Percentiles rank a stretch among this genome's conserved stretches.
phyloP scores from a whole-genome alignment of 1,139 yeast genomes.

The Ogataea hybrid region DNA sequence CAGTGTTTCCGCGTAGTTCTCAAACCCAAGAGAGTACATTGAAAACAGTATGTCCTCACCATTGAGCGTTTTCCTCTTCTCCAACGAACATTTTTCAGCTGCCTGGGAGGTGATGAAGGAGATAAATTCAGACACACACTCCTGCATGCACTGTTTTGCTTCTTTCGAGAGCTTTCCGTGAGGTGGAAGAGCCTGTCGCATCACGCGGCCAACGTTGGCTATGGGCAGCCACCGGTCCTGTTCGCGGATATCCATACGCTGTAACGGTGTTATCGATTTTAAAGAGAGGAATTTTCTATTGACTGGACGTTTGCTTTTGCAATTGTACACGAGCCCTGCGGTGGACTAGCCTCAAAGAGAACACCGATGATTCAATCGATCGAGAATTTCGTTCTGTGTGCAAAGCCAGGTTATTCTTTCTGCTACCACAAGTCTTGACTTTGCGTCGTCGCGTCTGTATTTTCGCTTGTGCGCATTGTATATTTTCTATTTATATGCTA shows the following conservation, averaged over 20 bases:
- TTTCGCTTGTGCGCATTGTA: not conserved
- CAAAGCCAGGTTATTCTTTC: not conserved
- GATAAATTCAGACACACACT: slow-evolving; percentile 91
- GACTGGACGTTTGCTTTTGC: not conserved
- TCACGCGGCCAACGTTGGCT: slow-evolving; percentile 66
- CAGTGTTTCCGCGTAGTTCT: slow-evolving; percentile 76
- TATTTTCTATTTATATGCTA: not conserved
- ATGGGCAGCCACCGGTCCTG: slow-evolving; percentile 80
- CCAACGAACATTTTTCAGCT: slow-evolving; percentile 69
- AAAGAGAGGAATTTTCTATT: not conserved
- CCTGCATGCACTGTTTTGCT: slow-evolving; percentile 96
- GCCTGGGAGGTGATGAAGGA: slow-evolving; percentile 87
- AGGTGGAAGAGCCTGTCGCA: slow-evolving; percentile 85
- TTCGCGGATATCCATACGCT: slow-evolving; percentile 46
- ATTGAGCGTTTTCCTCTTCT: slow-evolving; percentile 74
- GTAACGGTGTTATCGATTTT: slow-evolving; percentile 8
- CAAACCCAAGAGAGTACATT: slow-evolving; percentile 71
- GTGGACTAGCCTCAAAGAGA: too few species aligned
- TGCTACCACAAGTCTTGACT: slow-evolving; percentile 38
- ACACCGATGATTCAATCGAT: too few species aligned
- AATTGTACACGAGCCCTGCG: not conserved
- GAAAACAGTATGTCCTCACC: slow-evolving; percentile 75
- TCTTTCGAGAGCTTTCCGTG: slow-evolving; percentile 93
- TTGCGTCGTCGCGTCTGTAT: slow-evolving; percentile 43
- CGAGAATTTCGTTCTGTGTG: too few species aligned